Evolutionary conservation across 2,329 filamentous ascomycete genomes (phyloP).

Genomic region (Colletotrichum sp.): DNA sequence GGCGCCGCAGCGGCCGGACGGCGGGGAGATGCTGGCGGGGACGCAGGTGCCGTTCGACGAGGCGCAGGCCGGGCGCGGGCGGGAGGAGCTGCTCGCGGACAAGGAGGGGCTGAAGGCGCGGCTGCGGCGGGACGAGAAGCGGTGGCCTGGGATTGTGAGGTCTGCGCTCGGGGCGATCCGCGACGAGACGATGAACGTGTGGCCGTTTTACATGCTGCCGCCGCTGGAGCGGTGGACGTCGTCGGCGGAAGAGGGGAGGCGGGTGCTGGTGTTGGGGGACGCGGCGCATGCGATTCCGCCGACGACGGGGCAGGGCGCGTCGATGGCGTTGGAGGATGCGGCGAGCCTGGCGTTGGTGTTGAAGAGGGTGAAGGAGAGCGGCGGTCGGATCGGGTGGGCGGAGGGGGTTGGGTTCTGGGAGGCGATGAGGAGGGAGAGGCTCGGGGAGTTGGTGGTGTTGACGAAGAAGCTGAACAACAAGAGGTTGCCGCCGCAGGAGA

Average conservation of each 20-base stretch:
- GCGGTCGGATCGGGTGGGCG: constrained; percentile 23
- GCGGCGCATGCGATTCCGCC: constrained; percentile 55
- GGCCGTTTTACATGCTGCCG: constrained; percentile 55
- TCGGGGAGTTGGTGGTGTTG: constrained; percentile 52
- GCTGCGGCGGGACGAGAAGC: constrained; percentile 35
- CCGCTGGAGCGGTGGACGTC: constrained; percentile 51
- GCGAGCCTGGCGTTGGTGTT: constrained; percentile 48
- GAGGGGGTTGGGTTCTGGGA: constrained; percentile 50
- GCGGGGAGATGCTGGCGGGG: constrained; percentile 42
- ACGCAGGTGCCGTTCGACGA: constrained; percentile 42
- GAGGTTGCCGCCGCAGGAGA: constrained; percentile 43
- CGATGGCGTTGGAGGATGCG: constrained; percentile 56
- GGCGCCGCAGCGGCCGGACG: constrained; percentile 48
- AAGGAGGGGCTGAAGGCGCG: constrained; percentile 41
- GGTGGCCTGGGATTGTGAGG: constrained; percentile 40
- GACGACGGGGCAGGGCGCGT: constrained; percentile 50
- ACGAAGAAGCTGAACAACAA: constrained; percentile 53
- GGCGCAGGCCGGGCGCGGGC: constrained; percentile 42
- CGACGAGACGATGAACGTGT: constrained; percentile 43
- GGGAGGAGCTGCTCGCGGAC: constrained; percentile 44
- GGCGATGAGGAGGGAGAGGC: constrained; percentile 47
- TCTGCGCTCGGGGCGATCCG: constrained; percentile 35
- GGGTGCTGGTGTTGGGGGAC: constrained; percentile 52
- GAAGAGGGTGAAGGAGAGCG: constrained; percentile 25
- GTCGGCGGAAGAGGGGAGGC: constrained; percentile 19